A percentile compares a stretch with the other conserved stretches of the same genome.
Evolutionary conservation across 2,329 filamentous ascomycete genomes (phyloP).

Genomic region (Dryadomyces quercus-mongolicae): DNA sequence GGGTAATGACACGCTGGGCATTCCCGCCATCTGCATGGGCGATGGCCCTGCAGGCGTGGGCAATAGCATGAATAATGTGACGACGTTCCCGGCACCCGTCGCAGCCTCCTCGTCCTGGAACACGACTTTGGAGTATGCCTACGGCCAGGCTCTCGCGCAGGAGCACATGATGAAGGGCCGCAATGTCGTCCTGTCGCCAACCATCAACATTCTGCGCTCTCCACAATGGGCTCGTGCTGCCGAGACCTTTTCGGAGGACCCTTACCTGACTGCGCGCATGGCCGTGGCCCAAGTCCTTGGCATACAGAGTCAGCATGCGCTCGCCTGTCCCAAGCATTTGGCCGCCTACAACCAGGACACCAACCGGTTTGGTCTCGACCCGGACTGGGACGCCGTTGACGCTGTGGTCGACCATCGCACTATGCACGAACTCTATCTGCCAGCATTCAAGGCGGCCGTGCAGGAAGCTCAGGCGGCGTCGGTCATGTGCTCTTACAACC

Average conservation of each 20-base stretch:
- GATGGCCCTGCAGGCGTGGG: too few relatives aligned
- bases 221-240: slow-evolving; percentile 37
- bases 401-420: background rate
- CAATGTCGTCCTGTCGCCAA: too few relatives aligned
- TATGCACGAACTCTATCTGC: background rate
- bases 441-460: slow-evolving; percentile 26
- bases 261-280: slow-evolving; percentile 52
- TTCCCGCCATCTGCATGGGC: too few relatives aligned
- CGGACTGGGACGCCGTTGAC: background rate
- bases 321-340: slow-evolving; percentile 23
- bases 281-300: slow-evolving; percentile 55
- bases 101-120: too few relatives aligned
- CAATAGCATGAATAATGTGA: too few relatives aligned
- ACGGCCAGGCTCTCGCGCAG: too few relatives aligned
- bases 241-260: slow-evolving; percentile 51
- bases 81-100: too few relatives aligned
- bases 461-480: slow-evolving; percentile 44
- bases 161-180: too few relatives aligned
- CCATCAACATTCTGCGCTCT: background rate
- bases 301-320: slow-evolving; percentile 42
- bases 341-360: slow-evolving; percentile 21
- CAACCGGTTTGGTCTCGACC: slow-evolving; percentile 10
- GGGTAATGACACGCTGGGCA: too few relatives aligned
- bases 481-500: slow-evolving; percentile 50
- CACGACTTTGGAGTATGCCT: too few relatives aligned